Evolutionary conservation across 2,329 filamentous ascomycete genomes (phyloP).

Genomic region (Fusarium coicis): DNA sequence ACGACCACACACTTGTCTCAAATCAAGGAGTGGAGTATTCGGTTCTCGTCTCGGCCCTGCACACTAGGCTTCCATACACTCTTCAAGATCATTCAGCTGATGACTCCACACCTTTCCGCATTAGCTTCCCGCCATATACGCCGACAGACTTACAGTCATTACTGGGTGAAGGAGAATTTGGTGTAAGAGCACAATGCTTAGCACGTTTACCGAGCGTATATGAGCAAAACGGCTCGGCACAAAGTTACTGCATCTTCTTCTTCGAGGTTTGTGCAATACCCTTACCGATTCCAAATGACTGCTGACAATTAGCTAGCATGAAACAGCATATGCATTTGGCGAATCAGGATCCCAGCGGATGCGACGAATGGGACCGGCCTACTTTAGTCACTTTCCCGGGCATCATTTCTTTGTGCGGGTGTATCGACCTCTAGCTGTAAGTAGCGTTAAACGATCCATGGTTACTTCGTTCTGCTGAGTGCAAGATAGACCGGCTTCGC

Average conservation of each 20-base stretch:
- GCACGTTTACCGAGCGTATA: conserved; percentile 52
- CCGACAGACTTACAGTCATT: conserved; percentile 52
- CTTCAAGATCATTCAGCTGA: conserved; percentile 41
- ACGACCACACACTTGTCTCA: conserved; percentile 57
- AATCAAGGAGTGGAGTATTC: conserved; percentile 51
- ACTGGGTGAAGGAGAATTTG: conserved; percentile 51
- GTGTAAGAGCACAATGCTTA: conserved; percentile 57
- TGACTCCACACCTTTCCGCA: conserved; percentile 44
- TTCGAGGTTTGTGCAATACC: conserved; percentile 59
- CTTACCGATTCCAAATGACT: background rate
- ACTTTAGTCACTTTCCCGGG: conserved; percentile 62
- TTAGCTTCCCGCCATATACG: conserved; percentile 55
- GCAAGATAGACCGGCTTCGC: conserved; percentile 56
- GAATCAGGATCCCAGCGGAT: conserved; percentile 50
- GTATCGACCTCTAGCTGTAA: conserved; percentile 64
- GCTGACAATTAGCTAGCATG: conserved; percentile 54
- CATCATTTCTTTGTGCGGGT: conserved; percentile 69
- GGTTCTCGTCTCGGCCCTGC: conserved; percentile 58
- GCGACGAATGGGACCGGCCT: conserved; percentile 56
- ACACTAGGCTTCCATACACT: conserved; percentile 54
- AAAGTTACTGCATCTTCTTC: conserved; percentile 62
- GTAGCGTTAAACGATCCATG: conserved; percentile 39
- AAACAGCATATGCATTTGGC: conserved; percentile 54
- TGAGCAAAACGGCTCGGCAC: conserved; percentile 46
- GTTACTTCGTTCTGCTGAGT: conserved; percentile 27